Conservation (phyloP, 805 yeast genomes). For the Ogataea zsoltii region DNA sequence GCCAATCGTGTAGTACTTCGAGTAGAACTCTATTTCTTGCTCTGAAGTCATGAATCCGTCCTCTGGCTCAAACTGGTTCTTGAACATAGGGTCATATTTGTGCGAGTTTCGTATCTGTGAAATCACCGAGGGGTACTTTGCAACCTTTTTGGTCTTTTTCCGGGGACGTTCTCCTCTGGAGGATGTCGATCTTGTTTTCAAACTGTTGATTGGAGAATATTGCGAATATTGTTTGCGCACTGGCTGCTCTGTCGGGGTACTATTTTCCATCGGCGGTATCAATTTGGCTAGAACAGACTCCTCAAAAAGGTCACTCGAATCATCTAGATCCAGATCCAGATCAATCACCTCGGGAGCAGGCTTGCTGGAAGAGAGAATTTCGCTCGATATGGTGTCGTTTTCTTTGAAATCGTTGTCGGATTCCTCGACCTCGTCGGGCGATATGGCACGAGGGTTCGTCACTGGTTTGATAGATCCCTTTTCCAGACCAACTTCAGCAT, state of each 20-base stretch:
- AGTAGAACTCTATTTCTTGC: conserved; percentile 42
- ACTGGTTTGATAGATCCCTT: no score
- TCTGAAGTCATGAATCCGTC: conserved; percentile 44
- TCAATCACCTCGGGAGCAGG: conserved; percentile 3
- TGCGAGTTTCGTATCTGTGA: conserved; percentile 5
- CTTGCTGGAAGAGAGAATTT: neutral
- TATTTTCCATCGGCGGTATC: neutral
- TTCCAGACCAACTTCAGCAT: no score
- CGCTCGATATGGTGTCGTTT: conserved; percentile 2
- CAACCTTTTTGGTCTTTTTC: neutral
- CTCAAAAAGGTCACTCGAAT: conserved; percentile 17
- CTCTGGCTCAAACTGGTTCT: conserved; percentile 23
- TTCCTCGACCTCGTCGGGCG: conserved; percentile 12
- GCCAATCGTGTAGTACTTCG: conserved; percentile 28
- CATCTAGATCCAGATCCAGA: conserved; percentile 14
- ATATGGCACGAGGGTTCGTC: no score
- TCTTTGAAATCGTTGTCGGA: conserved; percentile 19
- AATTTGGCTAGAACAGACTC: conserved; percentile 2
- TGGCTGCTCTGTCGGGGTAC: neutral
- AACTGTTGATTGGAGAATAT: conserved; percentile 3
- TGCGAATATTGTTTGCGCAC: neutral
- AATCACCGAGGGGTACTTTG: neutral
- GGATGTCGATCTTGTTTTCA: conserved; percentile 3
- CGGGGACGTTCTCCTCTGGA: neutral
- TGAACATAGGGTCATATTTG: conserved; percentile 23